Base-by-base conservation (phyloP, 2,329 filamentous ascomycete genomes). In the Hortaea sp. region DNA sequence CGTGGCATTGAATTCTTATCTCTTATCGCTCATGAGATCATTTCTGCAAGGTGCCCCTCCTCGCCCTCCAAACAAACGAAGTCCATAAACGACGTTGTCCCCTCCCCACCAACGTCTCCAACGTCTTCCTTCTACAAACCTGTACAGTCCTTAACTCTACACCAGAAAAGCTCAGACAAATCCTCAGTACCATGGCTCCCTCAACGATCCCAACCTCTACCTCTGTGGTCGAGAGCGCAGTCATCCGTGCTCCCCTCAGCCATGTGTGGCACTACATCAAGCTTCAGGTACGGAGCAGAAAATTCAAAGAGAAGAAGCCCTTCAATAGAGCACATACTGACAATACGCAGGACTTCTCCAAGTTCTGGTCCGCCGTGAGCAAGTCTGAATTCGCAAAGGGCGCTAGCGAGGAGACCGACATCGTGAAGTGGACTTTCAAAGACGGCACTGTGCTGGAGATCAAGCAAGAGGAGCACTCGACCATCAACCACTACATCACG, bases 191-290 rank as follows among this genome's bases (percentile, higher is more conserved):
- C 37, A 42, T 42, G 40, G 27, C 30, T 35, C 10, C 32, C 28
- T 46, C 46, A 3, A 44, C 53, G 29, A 83, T 84, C 61, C 81
- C 81, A 50, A 84, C 81, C 38, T 78, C 78, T 49, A 82, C 79
- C 57, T 81, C 77, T 28, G 78, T 84, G 58, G 69, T 73, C 56
- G 81, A 84, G 69, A 79, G 76, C 46, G 74, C 78, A 60, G 79
- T 86, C 65, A 84, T 86, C 67, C 73, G 77, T 39, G 81, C 81
- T 34, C 77, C 77, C 31, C 75, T 85, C 63, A 74, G 74, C 58
- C 66, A 76, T 55, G 81, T 85, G 63, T 86, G 82, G 82, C 82
- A 85, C 70, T 72, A 79, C 59, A 81, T 85, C 76, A 85, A 85
- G 74, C 78, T 85, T 35, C 49, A 49, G 44, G 47, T 49, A 44